Conservation (phyloP, 805 yeast species). For the Metschnikowia similis region DNA sequence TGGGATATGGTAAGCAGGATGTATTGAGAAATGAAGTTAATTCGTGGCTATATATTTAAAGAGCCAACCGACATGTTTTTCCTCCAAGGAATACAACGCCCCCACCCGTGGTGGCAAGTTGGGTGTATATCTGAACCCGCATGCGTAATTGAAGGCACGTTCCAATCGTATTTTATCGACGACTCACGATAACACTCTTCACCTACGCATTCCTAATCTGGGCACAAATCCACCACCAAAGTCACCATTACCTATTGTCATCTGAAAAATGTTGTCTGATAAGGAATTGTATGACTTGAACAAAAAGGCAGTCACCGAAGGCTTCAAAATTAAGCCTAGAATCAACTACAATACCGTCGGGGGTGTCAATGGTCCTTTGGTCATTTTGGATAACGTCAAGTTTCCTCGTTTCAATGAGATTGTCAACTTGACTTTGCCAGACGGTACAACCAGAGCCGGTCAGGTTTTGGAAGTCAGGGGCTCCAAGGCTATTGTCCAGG, state of each 20-base stretch:
- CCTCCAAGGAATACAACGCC: not conserved
- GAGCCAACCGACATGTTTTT: too few relatives aligned
- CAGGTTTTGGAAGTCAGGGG: slow-evolving; percentile 98
- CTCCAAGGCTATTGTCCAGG: slow-evolving; percentile 95
- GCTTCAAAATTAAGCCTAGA: slow-evolving; percentile 88
- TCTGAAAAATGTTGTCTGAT: slow-evolving; percentile 31
- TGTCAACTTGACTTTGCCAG: slow-evolving; percentile 94
- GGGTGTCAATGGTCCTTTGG: slow-evolving; percentile 98
- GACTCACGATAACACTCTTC: slow-evolving; percentile 13
- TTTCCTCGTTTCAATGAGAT: slow-evolving; percentile 84
- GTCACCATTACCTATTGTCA: not conserved
- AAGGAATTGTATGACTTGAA: slow-evolving; percentile 64
- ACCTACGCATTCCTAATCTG: slow-evolving; percentile 3
- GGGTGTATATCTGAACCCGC: slow-evolving; percentile 1
- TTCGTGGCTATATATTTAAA: not conserved
- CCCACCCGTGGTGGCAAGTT: not conserved
- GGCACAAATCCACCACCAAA: slow-evolving; percentile 1
- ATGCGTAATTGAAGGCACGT: not conserved
- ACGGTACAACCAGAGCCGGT: slow-evolving; percentile 92
- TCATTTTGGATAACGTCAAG: slow-evolving; percentile 52
- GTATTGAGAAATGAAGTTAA: slow-evolving; percentile 5
- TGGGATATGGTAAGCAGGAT: slow-evolving; percentile 36
- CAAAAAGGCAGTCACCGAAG: slow-evolving; percentile 87
- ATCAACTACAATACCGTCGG: slow-evolving; percentile 93
- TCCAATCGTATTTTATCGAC: slow-evolving; percentile 16